A percentile compares a stretch with the other conserved stretches of the same genome.
Conservation (phyloP, 139 green algal species). For the Chlamydomonas schloesseri region DNA sequence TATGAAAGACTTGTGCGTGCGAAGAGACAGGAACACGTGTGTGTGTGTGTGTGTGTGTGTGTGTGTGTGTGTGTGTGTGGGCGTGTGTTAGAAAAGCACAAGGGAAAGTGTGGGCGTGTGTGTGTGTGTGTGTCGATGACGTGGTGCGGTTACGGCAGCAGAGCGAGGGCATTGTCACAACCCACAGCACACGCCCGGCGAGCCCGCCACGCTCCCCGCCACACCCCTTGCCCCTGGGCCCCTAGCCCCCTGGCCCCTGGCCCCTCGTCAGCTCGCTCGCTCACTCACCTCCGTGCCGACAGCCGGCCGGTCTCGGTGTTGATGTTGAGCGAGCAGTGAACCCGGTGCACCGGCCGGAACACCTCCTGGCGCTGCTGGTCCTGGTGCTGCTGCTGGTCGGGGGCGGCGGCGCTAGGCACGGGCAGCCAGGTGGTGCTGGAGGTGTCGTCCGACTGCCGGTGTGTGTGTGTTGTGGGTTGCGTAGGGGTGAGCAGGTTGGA, state of each 20-base stretch:
- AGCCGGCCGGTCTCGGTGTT: constrained; percentile 99
- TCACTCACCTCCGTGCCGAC: constrained; percentile 71
- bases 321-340: constrained; percentile 98
- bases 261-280: too few relatives aligned
- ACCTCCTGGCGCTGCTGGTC: neutral
- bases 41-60: too few relatives aligned
- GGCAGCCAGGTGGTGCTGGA: constrained; percentile 13
- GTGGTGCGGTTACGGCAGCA: neutral
- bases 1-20: too few relatives aligned
- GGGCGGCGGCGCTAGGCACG: neutral
- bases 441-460: constrained; percentile 12
- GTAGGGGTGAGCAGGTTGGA: neutral
- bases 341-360: constrained; percentile 56
- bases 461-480: neutral
- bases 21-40: too few relatives aligned
- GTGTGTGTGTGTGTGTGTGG: too few relatives aligned
- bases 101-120: neutral
- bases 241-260: too few relatives aligned
- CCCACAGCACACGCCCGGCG: too few relatives aligned
- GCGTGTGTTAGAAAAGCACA: too few relatives aligned
- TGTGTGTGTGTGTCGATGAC: neutral
- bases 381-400: too few relatives aligned
- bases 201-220: too few relatives aligned
- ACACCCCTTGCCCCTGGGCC: too few relatives aligned
- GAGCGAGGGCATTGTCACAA: too few relatives aligned